These are phyloP conservation scores for Podila horticola DNA, from an alignment of 192 early-diverging fungal genomes.

Conservation along the genomic window DNA sequence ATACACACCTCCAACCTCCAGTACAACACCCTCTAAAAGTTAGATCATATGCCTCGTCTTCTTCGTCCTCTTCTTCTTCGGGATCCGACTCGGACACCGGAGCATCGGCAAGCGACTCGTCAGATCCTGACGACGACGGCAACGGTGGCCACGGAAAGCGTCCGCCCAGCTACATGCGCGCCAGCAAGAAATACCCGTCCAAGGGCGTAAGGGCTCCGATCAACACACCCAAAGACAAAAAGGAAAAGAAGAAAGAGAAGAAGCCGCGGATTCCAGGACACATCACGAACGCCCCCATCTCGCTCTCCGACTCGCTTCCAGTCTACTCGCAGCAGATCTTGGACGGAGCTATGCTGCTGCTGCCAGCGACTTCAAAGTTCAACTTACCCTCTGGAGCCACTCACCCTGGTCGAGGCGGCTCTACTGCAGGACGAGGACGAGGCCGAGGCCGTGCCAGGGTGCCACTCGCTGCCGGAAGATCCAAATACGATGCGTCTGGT, in stretches of 20 bases:
- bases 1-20: background rate
- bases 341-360: conserved; percentile 19
- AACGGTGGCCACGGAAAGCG: conserved; percentile 9
- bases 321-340: conserved; percentile 41
- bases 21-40: background rate
- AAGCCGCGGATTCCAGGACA: background rate
- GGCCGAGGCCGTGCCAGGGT: conserved; percentile 23
- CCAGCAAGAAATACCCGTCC: conserved; percentile 16
- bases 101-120: background rate
- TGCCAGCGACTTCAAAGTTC: conserved; percentile 4
- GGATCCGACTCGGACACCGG: conserved; percentile 14
- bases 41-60: background rate
- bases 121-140: conserved; percentile 23
- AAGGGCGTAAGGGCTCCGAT: background rate
- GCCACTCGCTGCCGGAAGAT: conserved; percentile 26
- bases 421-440: conserved; percentile 12
- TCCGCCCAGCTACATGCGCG: background rate
- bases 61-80: background rate
- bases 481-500: conserved; percentile 22
- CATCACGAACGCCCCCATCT: conserved; percentile 26
- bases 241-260: background rate
- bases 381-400: background rate
- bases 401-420: background rate
- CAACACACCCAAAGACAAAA: background rate
- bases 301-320: conserved; percentile 35